These are phyloP conservation scores for Athelia psychrophila DNA, from an alignment of 1,284 basidiomycete species.

Conservation along the genomic window DNA sequence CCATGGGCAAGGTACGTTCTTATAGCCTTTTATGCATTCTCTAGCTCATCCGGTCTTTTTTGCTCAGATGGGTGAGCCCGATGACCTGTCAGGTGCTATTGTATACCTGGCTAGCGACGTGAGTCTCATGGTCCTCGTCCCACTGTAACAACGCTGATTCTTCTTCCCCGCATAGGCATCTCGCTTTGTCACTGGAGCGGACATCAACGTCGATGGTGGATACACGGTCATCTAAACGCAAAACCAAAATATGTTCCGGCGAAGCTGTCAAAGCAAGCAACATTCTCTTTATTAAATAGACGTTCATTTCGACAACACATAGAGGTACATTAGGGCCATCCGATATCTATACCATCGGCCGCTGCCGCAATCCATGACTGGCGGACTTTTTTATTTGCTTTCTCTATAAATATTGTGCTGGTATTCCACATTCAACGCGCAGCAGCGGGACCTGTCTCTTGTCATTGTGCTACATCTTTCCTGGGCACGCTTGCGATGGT, in stretches of 20 bases:
- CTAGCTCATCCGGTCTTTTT: slow-evolving; percentile 8
- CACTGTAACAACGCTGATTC: too few species aligned
- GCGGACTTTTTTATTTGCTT: not conserved
- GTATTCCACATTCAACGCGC: not conserved
- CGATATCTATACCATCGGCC: not conserved
- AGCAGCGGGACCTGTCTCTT: too few species aligned
- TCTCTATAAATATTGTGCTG: not conserved
- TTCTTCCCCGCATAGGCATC: slow-evolving; percentile 43
- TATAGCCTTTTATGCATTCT: slow-evolving; percentile 2
- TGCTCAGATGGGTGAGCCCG: slow-evolving; percentile 70
- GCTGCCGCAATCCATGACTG: not conserved
- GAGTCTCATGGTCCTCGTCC: too few species aligned
- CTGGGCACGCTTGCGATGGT: too few species aligned
- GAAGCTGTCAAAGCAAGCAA: not conserved
- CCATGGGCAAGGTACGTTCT: slow-evolving; percentile 75
- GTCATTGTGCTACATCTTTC: too few species aligned
- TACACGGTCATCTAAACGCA: slow-evolving; percentile 62
- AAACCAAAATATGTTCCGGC: too few species aligned
- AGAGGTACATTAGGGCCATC: slow-evolving; percentile 3
- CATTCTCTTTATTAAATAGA: not conserved
- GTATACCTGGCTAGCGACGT: slow-evolving; percentile 80
- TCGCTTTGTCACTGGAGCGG: slow-evolving; percentile 82
- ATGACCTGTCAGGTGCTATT: slow-evolving; percentile 78
- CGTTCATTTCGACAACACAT: not conserved
- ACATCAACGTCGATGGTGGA: slow-evolving; percentile 85